Evolutionary conservation across 306 rosid genomes (phyloP), one percentile per base, ranked within the genome.

Genomic region (Vicia villosa): DNA sequence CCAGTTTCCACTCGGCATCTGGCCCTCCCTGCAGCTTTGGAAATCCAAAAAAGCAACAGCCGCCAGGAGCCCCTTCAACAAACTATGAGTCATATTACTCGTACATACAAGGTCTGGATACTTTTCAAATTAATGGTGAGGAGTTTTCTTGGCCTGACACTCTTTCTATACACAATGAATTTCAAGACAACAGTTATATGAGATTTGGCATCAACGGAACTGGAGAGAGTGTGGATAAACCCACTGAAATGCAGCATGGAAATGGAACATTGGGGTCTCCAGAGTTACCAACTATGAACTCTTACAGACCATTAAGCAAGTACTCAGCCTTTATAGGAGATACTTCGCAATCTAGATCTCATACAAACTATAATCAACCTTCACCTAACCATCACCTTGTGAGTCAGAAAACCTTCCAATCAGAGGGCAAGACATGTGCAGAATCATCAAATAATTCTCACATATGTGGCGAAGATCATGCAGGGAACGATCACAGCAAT

Each of bases 121-220:
- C 83, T 73, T 79, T 19, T 66, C 89, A 82, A 81, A 67, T 77
- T 69, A 68, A 79, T 36, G 81, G 90, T 70, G 84, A 79, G 49
- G 90, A 81, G 63, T 74, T 83, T 42, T 79, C 86, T 62, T 82
- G 83, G 84, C 81, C 74, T 63, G 83, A 85, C 65, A 76, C 66
- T 46, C 75, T 63, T 74, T 66, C 86, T 64, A 63, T 37, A 66
- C 66, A 74, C 47, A 64, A 32, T 34, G 60, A 64, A 46, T 81
- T 41, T 61, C 82, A 72, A 66, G 85, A 79, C 46, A 71, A 45
- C 45, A 51, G 58, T 58, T 55, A 28, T 20, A 65, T 70, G 64
- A 83, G 66, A 82, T 78, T 75, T 42, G 70, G 83, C 76, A 64
- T 46, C 50, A 64, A 17, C 60, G 83, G 75, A 61, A 72, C 26